Evolutionary conservation across 2,329 filamentous ascomycete genomes (phyloP), one percentile per base, ranked within the genome.

Genomic region (Neofusicoccum laricinum): DNA sequence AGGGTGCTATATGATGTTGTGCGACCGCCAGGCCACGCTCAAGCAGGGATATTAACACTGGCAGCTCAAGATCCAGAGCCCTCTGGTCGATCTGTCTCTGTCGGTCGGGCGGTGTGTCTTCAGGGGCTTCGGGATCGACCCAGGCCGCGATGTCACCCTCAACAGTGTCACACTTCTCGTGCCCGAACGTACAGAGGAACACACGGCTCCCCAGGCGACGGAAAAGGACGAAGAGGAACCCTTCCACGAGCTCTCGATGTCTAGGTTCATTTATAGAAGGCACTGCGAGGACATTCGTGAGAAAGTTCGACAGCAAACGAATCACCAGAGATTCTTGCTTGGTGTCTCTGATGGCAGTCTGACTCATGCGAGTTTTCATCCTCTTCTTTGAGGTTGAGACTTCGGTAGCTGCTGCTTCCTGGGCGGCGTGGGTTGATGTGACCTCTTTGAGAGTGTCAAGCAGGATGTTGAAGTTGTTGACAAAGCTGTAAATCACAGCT

Each of bases 201-300:
- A 81, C 68, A 0, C 71, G 70, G 19, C 72, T 70, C 4, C 79
- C 79, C 0, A 79, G 69, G 19, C 73, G 74, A 25, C 79, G 73
- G 2, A 82, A 69, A 1, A 81, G 65, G 14, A 77, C 68, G 62
- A 76, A 82, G 1, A 76, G 69, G 38, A 80, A 77, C 2, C 78
- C 79, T 69, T 82, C 80, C 61, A 81, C 81, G 1, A 82, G 66
- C 19, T 75, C 69, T 34, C 74, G 73, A 45, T 81, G 78, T 11
- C 71, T 45, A 3, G 69, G 64, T 17, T 73, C 67, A 10, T 71
- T 74, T 32, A 76, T 69, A 34, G 79, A 75, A 1, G 81, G 71
- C 14, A 73, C 68, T 0, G 73, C 71, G 4, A 81, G 65, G 2
- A 79, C 67, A 4, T 72, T 72, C 1, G 70, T 71, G 0, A 81